Percentiles rank a stretch among this genome's conserved stretches.
These are phyloP conservation scores for Nicotiana rustica DNA, from an alignment of 305 asterid genomes.

Conservation along the genomic window DNA sequence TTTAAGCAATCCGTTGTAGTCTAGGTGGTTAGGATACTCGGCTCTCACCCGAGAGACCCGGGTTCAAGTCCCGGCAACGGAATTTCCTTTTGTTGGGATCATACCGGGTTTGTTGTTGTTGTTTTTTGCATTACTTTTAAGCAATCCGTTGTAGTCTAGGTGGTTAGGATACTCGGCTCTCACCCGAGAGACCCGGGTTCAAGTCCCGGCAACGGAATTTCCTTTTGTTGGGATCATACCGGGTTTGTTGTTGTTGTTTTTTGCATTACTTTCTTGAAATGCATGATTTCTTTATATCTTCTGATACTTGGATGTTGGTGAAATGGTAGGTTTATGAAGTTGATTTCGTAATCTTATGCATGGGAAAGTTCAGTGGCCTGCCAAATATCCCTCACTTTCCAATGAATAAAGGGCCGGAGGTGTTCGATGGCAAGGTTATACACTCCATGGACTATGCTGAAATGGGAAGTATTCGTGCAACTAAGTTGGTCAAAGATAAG, in stretches of 20 bases:
- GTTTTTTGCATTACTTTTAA: no score
- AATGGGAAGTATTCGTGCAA: constrained; percentile 54
- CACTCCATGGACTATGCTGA: constrained; percentile 73
- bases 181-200: constrained; percentile 62
- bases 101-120: no score
- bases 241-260: background rate
- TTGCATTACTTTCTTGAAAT: no score
- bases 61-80: constrained; percentile 57
- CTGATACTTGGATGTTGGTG: background rate
- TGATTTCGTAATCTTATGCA: constrained; percentile 65
- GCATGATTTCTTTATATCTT: background rate
- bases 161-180: constrained; percentile 64
- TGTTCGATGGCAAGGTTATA: constrained; percentile 51
- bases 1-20: constrained; percentile 47
- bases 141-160: constrained; percentile 54
- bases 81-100: background rate
- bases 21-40: constrained; percentile 62
- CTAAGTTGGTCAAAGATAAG: constrained; percentile 50
- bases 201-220: constrained; percentile 50
- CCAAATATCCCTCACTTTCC: constrained; percentile 57
- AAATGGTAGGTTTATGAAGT: constrained; percentile 50
- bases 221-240: no score
- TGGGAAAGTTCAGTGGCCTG: constrained; percentile 61
- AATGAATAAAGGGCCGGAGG: constrained; percentile 40
- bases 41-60: constrained; percentile 64